Evolutionary conservation across 208 protist genomes (phyloP), one percentile per base, ranked within the genome.

Genomic region (Leptomonas pyrrhocoris): DNA sequence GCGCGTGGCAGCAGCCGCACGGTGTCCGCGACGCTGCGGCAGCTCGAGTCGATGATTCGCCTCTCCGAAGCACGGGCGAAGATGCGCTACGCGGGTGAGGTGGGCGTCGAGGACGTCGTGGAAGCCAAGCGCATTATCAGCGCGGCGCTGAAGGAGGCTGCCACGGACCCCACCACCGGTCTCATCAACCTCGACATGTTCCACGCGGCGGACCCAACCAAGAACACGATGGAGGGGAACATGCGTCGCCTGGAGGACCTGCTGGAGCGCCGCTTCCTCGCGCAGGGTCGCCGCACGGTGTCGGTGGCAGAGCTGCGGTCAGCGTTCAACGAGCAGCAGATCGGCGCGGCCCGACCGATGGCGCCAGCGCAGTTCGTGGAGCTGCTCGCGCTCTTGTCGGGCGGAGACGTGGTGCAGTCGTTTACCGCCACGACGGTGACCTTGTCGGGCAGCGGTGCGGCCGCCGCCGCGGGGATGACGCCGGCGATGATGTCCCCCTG

Each of bases 11-110:
- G 85, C 68, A 84, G 73, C 6, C 96, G 96, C 38, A 98, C 97
- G 9, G 98, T 99, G 21, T 96, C 98, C 6, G 98, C 99, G 0
- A 99, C 99, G 18, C 89, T 99, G 31, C 88, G 99, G 36, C 98
- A 99, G 84, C 89, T 99, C 0, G 98, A 99, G 78, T 99, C 97
- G 30, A 92, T 99, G 62, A 99, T 99, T 58, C 97, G 99, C 8
- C 85, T 99, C 1, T 76, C 94, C n/a, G 97, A 99, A 79, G 88
- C 94, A 36, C 77, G 80, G 15, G 90, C 94, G 23, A 96, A 96
- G 80, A 98, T 98, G 93, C 94, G 94, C 21, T 93, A 94, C 56
- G 62, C 66, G 38, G 30, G 42, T 16, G 76, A 85, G 31, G 96
- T 98, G 1, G 75, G 66, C 13, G 77, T 78, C 46, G 80, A 89